These are phyloP conservation scores for Salix koriyanagi DNA, from an alignment of 345 rosid genomes.

Conservation along the genomic window DNA sequence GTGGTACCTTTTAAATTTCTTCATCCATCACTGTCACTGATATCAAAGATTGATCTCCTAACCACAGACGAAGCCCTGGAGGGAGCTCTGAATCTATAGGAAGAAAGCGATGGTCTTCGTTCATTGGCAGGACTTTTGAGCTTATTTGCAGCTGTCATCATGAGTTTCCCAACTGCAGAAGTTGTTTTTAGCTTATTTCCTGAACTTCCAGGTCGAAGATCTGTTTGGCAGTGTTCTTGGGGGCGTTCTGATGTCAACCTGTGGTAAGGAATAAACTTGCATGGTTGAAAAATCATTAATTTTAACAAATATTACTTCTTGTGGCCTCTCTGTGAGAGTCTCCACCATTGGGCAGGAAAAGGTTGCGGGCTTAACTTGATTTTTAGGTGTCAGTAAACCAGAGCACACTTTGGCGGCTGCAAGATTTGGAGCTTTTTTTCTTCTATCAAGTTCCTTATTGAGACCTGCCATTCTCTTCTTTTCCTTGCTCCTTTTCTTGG, in stretches of 20 bases:
- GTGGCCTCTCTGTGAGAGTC: background rate
- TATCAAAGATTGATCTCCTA: constrained; percentile 35
- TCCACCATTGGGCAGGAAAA: background rate
- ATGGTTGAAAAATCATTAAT: background rate
- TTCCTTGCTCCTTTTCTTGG: constrained; percentile 12
- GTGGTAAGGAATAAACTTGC: background rate
- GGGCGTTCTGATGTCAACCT: constrained; percentile 24
- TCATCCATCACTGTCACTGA: constrained; percentile 38
- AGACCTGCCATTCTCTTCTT: background rate
- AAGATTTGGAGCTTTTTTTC: background rate
- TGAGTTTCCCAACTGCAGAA: constrained; percentile 36
- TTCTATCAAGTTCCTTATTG: background rate
- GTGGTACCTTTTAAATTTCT: background rate
- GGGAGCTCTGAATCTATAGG: constrained; percentile 20
- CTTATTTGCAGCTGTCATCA: constrained; percentile 36
- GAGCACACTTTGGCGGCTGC: background rate
- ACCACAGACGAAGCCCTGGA: constrained; percentile 6
- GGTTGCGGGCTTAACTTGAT: background rate
- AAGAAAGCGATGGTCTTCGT: constrained; percentile 21
- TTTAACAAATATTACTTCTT: background rate
- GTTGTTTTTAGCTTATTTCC: constrained; percentile 9
- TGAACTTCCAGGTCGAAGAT: background rate
- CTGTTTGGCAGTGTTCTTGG: constrained; percentile 9
- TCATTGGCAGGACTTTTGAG: constrained; percentile 22
- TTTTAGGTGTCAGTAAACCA: background rate